Conservation (phyloP, 2,329 filamentous ascomycete species). For the Colletotrichum camelliae region DNA sequence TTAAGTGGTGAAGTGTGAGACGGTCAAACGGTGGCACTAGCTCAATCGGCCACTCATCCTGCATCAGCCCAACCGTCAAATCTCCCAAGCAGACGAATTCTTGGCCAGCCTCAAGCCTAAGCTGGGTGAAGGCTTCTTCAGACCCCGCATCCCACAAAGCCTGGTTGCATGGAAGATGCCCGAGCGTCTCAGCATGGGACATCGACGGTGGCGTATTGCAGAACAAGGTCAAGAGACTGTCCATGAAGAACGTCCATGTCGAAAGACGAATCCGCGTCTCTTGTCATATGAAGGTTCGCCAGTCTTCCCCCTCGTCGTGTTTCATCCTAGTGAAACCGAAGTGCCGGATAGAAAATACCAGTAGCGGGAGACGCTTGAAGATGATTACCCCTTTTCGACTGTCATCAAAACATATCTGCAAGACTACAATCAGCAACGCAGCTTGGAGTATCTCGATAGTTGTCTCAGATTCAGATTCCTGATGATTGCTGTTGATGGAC, state of each 20-base stretch:
- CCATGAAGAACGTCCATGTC: neutral
- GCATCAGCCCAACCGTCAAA: neutral
- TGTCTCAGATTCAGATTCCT: rapidly evolving
- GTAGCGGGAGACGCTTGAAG: neutral
- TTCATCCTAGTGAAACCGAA: neutral
- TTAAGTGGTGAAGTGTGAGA: neutral
- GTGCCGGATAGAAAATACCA: neutral
- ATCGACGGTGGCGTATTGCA: neutral
- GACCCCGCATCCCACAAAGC: neutral
- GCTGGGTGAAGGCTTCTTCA: neutral
- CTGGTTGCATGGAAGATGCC: neutral
- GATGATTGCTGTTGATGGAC: rapidly evolving
- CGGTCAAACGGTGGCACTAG: neutral
- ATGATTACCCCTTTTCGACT: neutral
- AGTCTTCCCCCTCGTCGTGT: rapidly evolving
- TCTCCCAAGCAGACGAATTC: neutral
- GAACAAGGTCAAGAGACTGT: neutral
- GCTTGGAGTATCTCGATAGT: neutral
- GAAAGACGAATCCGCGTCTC: neutral
- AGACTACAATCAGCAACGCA: neutral
- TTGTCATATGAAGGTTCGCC: rapidly evolving
- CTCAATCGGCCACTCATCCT: neutral
- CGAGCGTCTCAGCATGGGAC: neutral
- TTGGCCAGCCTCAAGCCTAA: neutral
- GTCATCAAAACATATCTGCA: neutral